Conservation (phyloP, 2,329 filamentous ascomycete species). For the Rutstroemia sp. region DNA sequence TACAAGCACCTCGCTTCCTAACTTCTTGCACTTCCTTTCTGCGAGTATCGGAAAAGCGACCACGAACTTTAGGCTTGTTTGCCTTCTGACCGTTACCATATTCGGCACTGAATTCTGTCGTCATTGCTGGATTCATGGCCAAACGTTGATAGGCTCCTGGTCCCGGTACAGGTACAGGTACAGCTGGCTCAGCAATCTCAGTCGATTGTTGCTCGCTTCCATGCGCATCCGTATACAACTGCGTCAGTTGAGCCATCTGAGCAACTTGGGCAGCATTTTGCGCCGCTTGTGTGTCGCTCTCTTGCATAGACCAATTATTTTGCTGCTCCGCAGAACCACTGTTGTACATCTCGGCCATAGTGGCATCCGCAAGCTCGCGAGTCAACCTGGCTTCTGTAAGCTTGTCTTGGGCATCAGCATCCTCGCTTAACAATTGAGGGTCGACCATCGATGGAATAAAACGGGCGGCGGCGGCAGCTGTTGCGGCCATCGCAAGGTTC, state of each 20-base stretch:
- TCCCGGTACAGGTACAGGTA: constrained; percentile 9
- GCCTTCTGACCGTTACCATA: constrained; percentile 26
- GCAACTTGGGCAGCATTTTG: constrained; percentile 3
- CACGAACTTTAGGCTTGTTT: constrained; percentile 40
- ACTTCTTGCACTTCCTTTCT: constrained; percentile 59
- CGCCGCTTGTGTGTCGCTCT: constrained; percentile 7
- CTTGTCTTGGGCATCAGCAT: constrained; percentile 15
- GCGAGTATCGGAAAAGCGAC: constrained; percentile 49
- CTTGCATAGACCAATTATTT: constrained; percentile 25
- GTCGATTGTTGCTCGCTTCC: constrained; percentile 10
- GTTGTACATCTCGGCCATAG: constrained; percentile 17
- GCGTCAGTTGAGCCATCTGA: constrained; percentile 13
- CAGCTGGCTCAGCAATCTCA: constrained; percentile 1
- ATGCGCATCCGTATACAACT: constrained; percentile 18
- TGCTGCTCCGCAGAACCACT: constrained; percentile 15
- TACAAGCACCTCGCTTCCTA: constrained; percentile 57
- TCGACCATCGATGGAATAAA: constrained; percentile 30
- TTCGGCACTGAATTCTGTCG: constrained; percentile 29
- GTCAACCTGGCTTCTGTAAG: constrained; percentile 17
- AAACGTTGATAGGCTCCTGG: constrained; percentile 6
- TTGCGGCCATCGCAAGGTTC: constrained; percentile 25
- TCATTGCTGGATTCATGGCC: constrained; percentile 23
- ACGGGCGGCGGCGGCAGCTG: constrained; percentile 22
- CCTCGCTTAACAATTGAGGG: constrained; percentile 27
- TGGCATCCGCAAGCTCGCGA: constrained; percentile 20